Evolutionary conservation across 495 filamentous ascomycete genomes (phyloP), one percentile per base, ranked within the genome.

Genomic region (Aspergillus homomorphus): DNA sequence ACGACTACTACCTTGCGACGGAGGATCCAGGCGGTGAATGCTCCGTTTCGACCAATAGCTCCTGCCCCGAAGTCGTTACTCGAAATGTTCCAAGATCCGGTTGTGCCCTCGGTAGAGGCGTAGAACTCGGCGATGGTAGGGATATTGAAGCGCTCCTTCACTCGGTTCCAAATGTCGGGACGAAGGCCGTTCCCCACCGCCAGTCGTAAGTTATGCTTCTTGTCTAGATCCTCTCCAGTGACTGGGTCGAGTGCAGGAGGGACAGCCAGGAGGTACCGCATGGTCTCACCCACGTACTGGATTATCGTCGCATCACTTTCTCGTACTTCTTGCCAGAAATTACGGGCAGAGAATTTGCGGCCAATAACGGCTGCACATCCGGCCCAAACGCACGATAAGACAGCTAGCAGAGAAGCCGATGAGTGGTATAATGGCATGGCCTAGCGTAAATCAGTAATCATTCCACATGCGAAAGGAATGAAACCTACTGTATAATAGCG

Each of bases 341-440:
- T 88, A 33, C 80, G 81, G 3, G 86, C 90, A 14, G 88, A 90
- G 76, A 98, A 98, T 61, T 87, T 87, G 62, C 84, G 89, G 38
- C 89, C 88, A 10, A 98, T 66, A 57, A 87, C 78, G 26, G 95
- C 70, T 3, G 92, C 88, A 20, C 74, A 77, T 45, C 88, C 87
- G 1, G 63, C 68, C n/a, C 74, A 67, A 49, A 98, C 66, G 7
- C 77, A 77, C 23, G 84, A 73, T 19, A 77, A 61, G 53, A 95
- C 79, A 1, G 85, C 92, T 16, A 97, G 79, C 12, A 96, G 53
- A 21, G 84, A 72, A 19, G 90, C 94, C 1, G 93, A 90, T 45
- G 88, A 85, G 72, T 98, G 94, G 66, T 98, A 98, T 16, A 98
- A 82, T 0, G 94, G 94, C 92, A 98, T 97, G 58, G 86, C 90